phyloP scores from a whole-genome alignment of 192 early-diverging fungal species.

The Backusella macrospora region DNA sequence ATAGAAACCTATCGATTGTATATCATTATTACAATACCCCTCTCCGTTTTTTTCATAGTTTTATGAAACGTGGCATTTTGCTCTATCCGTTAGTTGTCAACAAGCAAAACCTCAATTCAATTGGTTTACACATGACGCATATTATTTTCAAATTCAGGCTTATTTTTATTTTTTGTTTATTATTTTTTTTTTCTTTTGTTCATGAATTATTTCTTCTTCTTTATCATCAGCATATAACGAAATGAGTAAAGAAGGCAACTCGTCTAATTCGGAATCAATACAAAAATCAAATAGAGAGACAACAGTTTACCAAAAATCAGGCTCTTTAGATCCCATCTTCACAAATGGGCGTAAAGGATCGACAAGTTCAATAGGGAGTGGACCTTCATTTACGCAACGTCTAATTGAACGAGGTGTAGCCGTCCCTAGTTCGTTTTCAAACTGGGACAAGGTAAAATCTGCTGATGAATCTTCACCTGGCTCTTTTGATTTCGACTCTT shows the following conservation, averaged over 20 bases:
- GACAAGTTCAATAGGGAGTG: not conserved
- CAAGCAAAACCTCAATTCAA: no score
- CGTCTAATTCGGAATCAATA: not conserved
- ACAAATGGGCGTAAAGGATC: conserved; percentile 15
- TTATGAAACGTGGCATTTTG: no score
- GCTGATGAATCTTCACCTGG: conserved; percentile 9
- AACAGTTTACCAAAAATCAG: not conserved
- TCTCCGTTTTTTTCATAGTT: not conserved
- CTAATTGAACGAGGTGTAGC: conserved; percentile 35
- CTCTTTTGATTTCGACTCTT: conserved; percentile 32
- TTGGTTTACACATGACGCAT: not conserved
- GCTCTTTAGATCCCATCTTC: not conserved
- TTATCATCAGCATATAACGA: not conserved
- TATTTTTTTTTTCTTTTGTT: not conserved
- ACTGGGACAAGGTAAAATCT: conserved; percentile 19
- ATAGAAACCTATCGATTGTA: no score
- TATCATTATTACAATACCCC: no score
- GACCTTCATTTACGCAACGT: conserved; percentile 30
- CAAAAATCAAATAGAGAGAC: not conserved
- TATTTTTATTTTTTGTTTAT: not conserved
- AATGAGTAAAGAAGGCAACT: not conserved
- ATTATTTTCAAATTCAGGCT: conserved; percentile 3
- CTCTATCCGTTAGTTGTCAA: no score
- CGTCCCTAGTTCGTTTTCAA: conserved; percentile 36
- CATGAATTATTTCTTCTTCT: not conserved